These are phyloP conservation scores for Tulasnella sp. DNA, from an alignment of 768 basidiomycete species.

Conservation along the genomic window DNA sequence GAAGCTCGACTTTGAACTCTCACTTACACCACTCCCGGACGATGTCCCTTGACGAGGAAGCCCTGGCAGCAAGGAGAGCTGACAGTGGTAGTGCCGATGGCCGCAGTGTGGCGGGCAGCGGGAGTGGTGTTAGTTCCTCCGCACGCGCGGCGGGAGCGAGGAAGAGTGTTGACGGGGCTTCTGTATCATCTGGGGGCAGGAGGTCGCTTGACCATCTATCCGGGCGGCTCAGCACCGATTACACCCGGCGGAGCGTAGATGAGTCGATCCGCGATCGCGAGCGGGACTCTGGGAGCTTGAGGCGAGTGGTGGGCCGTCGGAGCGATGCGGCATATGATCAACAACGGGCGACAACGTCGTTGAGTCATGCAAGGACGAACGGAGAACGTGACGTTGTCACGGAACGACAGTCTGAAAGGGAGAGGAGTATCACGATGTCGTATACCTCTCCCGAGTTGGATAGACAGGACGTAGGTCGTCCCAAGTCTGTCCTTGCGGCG, in stretches of 20 bases:
- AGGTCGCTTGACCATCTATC: background rate
- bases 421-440: no score
- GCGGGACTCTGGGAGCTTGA: background rate
- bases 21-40: background rate
- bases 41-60: constrained; percentile 12
- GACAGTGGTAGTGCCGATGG: background rate
- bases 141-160: constrained; percentile 1
- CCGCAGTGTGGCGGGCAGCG: background rate
- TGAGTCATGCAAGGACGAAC: background rate
- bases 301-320: background rate
- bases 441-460: no score
- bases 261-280: background rate
- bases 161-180: constrained; percentile 9
- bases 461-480: no score
- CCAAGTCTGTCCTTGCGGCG: background rate
- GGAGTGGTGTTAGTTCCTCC: background rate
- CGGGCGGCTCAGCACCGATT: background rate
- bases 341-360: background rate
- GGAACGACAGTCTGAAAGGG: background rate
- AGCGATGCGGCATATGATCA: background rate
- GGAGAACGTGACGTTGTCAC: background rate
- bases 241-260: background rate
- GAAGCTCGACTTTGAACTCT: background rate
- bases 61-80: background rate
- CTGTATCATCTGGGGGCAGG: background rate